Percentiles rank a stretch among this genome's conserved stretches.
Conservation (phyloP, 148 eudicot species). For the Rhododendron griersonianum region DNA sequence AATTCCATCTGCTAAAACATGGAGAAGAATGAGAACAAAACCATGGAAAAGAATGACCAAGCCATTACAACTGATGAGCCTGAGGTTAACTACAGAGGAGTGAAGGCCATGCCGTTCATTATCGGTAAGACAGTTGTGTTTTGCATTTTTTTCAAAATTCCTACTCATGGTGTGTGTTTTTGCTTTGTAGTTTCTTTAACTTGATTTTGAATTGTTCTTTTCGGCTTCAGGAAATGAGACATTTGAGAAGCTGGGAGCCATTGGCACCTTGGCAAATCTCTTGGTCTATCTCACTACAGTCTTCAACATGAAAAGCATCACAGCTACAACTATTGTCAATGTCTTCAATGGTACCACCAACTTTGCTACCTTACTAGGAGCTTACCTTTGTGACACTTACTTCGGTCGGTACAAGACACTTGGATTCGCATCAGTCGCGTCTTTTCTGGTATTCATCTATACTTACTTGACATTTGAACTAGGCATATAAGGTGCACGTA, state of each 20-base stretch:
- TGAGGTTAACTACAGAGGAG: background rate
- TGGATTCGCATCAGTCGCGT: background rate
- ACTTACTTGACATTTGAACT: background rate
- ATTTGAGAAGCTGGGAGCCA: conserved; percentile 61
- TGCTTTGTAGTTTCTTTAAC: background rate
- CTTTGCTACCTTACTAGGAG: conserved; percentile 51
- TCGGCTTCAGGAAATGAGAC: conserved; percentile 48
- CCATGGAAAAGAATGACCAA: background rate
- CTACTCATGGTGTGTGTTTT: background rate
- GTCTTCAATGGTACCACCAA: conserved; percentile 55
- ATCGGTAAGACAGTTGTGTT: background rate
- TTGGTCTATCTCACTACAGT: conserved; percentile 54
- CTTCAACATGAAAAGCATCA: conserved; percentile 47
- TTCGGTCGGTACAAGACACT: conserved; percentile 26
- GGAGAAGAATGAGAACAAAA: background rate
- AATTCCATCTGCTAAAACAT: background rate
- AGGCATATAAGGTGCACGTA: background rate
- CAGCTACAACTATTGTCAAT: conserved; percentile 46
- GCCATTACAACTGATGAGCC: background rate
- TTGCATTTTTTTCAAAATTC: background rate
- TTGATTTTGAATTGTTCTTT: background rate
- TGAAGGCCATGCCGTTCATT: background rate
- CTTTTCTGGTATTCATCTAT: background rate
- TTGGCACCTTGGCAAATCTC: conserved; percentile 55
- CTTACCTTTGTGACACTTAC: conserved; percentile 51